Evolutionary conservation across 257 asterid genomes (phyloP), one percentile per base, ranked within the genome.

Genomic region (Solanum paucissectum): DNA sequence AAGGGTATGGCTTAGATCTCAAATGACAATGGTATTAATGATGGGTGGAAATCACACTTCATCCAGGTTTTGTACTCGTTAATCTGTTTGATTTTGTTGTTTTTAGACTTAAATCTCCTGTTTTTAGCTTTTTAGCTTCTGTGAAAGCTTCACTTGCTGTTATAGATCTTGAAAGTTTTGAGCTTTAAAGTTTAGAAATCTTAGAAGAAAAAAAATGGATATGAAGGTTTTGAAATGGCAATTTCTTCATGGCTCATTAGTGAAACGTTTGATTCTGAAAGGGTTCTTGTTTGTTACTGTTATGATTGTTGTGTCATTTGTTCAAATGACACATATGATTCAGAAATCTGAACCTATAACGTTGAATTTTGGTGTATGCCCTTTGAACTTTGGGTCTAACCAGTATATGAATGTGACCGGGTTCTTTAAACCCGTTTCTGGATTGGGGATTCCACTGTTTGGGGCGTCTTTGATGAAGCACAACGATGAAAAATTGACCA

Each of bases 41-140:
- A 94, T 96, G 98, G 99, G 99, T 95, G 99, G 98, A 85, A 96
- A 96, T 87, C 98, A 96, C 96, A 96, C 99, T 87, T 94, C 99
- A 2, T 96, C 97, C 97, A 96, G 99, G 95, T 96, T 96, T 91
- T 95, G 98, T 88, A 91, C 99, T 91, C 99, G 99, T 92, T 96
- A 95, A 91, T 81, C 83, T 83, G 25, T 76, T 87, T 12, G 82
- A 69, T 40, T 52, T 85, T 16, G 42, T 60, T 23, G 32, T 55
- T 64, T 60, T 46, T 90, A 89, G 90, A 87, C 89, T 92, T 87
- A 72, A 73, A 87, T 84, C 58, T 88, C 87, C 74, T 12, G 44
- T 75, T 79, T 87, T 62, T 62, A 83, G 87, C 66, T 58, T 88
- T 84, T 88, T 66, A 89, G 85, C 90, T 89, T n/a, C 88, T 85